Evolutionary conservation across 305 asterid genomes (phyloP).

Genomic region (Fraxinus platypoda): DNA sequence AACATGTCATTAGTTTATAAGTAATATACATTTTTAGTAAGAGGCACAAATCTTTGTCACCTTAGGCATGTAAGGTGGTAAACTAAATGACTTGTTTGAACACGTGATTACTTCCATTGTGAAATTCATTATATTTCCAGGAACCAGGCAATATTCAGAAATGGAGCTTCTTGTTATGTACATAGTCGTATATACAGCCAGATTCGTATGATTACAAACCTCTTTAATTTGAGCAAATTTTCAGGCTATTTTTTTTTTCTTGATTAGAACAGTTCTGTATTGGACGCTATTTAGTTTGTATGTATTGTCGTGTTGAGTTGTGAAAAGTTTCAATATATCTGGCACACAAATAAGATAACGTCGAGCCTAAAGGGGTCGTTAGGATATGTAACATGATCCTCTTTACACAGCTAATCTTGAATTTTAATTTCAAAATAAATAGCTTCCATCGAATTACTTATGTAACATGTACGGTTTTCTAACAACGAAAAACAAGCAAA

Average conservation of each 20-base stretch:
- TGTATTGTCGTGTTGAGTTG: neutral
- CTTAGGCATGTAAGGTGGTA: neutral
- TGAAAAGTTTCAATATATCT: neutral
- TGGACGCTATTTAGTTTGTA: neutral
- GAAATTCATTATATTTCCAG: neutral
- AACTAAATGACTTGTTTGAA: too few species aligned
- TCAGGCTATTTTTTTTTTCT: neutral
- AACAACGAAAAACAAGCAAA: too few species aligned
- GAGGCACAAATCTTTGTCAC: neutral
- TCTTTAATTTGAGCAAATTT: neutral
- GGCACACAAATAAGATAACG: neutral
- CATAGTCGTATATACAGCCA: constrained; percentile 14
- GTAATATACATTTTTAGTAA: too few species aligned
- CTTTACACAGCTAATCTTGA: too few species aligned
- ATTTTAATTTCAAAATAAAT: too few species aligned
- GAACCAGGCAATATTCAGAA: constrained; percentile 20
- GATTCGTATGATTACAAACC: neutral
- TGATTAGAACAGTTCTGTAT: neutral
- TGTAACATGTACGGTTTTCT: too few species aligned
- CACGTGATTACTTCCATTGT: neutral
- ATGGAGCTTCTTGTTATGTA: constrained; percentile 16
- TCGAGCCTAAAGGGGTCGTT: too few species aligned
- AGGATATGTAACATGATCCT: too few species aligned
- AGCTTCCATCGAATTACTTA: too few species aligned
- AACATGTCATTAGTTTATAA: neutral